Evolutionary conservation across 768 basidiomycete species (phyloP), one percentile per base, ranked within the genome.

Genomic region (Leccinum uliginosum): DNA sequence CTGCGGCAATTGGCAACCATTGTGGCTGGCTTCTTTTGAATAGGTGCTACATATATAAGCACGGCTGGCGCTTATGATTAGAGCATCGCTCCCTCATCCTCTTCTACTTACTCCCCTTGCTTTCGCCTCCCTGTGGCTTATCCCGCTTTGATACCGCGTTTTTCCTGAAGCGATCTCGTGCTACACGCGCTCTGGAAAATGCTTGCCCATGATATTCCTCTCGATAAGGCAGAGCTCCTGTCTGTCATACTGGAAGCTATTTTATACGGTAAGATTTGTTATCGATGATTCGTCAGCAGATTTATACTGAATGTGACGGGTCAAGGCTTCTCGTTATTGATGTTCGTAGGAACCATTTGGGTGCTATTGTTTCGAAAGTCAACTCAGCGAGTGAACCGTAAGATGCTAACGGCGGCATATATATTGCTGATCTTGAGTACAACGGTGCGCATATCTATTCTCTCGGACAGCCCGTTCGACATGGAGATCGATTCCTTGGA

Each of bases 281-380:
- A 12, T 7, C 34, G 7, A 12, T 14, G 4, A 9, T 38, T n/a
- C 9, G 21, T 21, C 40, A 24, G 11, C 27, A 32, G 0, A 27
- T 29, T 43, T 14, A 3, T 48, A 1, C 43, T 60, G 15, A 59
- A 3, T 17, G 19, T 21, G 8, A 51, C 7, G 27, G 17, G 2
- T 1, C 26, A n/a, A 75, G 74, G 74, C 0, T 71, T 74, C 53
- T 75, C 73, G 5, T 32, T 73, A 19, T 54, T 74, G 34, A 74
- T 75, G 74, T 75, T 72, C 55, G 59, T 62, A 12, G 64, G 61
- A 8, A 70, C 71, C 0, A 46, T 75, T 14, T 69, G 67, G 62
- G 62, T 55, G 1, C 30, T 74, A 21, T 40, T 59, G 4, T 46
- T 47, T 17, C 50, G 54, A 19, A 59, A 24, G 7, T 35, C 52